phyloP scores from a whole-genome alignment of 495 filamentous ascomycete species.

The Annulohypoxylon maeteangense region DNA sequence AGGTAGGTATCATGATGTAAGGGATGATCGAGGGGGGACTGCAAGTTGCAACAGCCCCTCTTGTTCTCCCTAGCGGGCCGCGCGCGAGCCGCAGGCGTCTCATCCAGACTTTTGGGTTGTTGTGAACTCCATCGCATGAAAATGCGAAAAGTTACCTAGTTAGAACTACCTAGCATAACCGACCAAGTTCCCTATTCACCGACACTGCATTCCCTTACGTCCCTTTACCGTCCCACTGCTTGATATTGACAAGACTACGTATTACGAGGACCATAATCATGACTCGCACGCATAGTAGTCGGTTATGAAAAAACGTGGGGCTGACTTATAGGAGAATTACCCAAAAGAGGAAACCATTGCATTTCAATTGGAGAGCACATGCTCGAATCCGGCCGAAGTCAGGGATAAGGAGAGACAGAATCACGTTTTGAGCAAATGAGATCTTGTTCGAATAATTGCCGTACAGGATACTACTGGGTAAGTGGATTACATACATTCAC shows the following conservation, averaged over 20 bases:
- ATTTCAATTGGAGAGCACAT: conserved; percentile 7
- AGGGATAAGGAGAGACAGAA: background rate
- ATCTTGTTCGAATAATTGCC: conserved; percentile 24
- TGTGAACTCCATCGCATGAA: background rate
- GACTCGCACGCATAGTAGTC: conserved; percentile 31
- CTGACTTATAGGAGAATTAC: conserved; percentile 23
- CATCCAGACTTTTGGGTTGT: conserved; percentile 17
- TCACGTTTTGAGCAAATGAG: conserved; percentile 19
- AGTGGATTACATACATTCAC: conserved; percentile 28
- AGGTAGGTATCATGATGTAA: conserved; percentile 30
- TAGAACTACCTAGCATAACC: no score
- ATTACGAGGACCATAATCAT: conserved; percentile 7
- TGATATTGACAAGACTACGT: background rate
- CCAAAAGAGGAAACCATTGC: conserved; percentile 31
- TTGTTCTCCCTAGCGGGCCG: conserved; percentile 38
- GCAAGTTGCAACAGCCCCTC: conserved; percentile 22
- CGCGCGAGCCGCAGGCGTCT: conserved; percentile 33
- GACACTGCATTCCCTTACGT: conserved; percentile 38
- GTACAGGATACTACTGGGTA: conserved; percentile 22
- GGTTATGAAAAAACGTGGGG: conserved; percentile 15
- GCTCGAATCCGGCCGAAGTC: conserved; percentile 16
- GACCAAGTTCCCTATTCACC: conserved; percentile 27
- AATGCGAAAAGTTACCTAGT: background rate
- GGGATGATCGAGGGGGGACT: conserved; percentile 18
- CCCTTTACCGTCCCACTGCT: conserved; percentile 11